Evolutionary conservation across 208 protist genomes (phyloP).

Genomic region (Tritrichomonas foetus): DNA sequence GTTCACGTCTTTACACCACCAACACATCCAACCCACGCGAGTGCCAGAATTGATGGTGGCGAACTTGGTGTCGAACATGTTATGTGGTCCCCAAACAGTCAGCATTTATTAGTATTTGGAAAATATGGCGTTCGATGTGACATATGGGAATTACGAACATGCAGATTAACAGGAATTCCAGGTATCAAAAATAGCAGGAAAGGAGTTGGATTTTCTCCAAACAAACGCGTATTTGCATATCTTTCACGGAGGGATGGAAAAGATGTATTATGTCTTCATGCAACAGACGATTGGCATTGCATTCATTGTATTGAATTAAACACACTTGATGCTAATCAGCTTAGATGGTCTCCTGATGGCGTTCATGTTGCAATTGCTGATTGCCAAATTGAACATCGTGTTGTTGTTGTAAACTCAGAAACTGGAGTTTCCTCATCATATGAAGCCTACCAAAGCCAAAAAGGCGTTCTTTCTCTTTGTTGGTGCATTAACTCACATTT

Average conservation of each 20-base stretch:
- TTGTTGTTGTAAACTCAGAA: neutral
- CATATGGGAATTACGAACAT: neutral
- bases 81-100: neutral
- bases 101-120: neutral
- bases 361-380: neutral
- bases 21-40: neutral
- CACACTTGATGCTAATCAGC: neutral
- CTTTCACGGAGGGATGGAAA: neutral
- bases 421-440: neutral
- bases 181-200: neutral
- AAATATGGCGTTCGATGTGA: neutral
- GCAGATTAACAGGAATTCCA: neutral
- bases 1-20: neutral
- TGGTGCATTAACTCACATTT: neutral
- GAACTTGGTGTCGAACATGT: neutral
- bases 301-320: neutral
- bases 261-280: neutral
- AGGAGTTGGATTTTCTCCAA: neutral
- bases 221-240: neutral
- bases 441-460: neutral
- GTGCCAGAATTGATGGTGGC: neutral
- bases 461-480: neutral
- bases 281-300: neutral
- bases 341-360: neutral
- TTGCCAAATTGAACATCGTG: neutral